phyloP scores from a whole-genome alignment of 2,329 filamentous ascomycete species.

The Fusarium devonianum region DNA sequence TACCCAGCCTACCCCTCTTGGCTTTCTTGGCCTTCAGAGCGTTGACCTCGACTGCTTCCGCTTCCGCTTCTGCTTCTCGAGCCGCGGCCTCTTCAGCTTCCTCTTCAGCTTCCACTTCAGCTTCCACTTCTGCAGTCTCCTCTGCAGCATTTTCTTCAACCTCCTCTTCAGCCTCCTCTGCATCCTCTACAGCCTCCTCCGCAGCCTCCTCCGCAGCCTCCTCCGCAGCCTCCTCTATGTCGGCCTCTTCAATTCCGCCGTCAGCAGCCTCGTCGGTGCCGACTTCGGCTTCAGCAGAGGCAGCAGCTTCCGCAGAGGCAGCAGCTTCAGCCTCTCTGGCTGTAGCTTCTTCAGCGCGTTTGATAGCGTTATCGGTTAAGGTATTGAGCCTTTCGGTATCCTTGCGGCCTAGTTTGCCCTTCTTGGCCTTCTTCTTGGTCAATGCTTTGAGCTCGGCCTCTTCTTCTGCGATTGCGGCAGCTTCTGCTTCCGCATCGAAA shows the following conservation, averaged over 20 bases:
- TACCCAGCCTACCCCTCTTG: conserved; percentile 35
- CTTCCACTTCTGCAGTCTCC: conserved; percentile 31
- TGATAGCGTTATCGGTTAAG: conserved; percentile 24
- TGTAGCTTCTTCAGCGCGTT: conserved; percentile 37
- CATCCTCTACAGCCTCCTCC: conserved; percentile 34
- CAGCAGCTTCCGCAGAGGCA: conserved; percentile 33
- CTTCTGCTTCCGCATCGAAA: conserved; percentile 26
- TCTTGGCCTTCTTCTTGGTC: conserved; percentile 48
- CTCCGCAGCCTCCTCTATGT: conserved; percentile 34
- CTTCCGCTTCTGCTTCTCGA: conserved; percentile 35
- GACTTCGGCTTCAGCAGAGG: conserved; percentile 32
- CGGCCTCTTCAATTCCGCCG: conserved; percentile 39
- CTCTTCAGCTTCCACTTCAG: conserved; percentile 33
- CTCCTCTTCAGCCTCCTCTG: conserved; percentile 30
- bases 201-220: conserved; percentile 39
- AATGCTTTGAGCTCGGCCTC: conserved; percentile 52
- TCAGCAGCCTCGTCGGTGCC: conserved; percentile 26
- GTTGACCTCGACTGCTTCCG: conserved; percentile 28
- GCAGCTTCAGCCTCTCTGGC: conserved; percentile 11
- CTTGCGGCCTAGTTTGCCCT: conserved; percentile 40
- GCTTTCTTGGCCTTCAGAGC: conserved; percentile 33
- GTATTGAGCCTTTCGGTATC: conserved; percentile 31
- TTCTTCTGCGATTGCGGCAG: conserved; percentile 40
- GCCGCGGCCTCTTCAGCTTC: conserved; percentile 33
- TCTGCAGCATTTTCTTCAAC: conserved; percentile 45